Evolutionary conservation across 805 yeast genomes (phyloP), one percentile per base, ranked within the genome.

Genomic region (Saturnispora mendoncae): DNA sequence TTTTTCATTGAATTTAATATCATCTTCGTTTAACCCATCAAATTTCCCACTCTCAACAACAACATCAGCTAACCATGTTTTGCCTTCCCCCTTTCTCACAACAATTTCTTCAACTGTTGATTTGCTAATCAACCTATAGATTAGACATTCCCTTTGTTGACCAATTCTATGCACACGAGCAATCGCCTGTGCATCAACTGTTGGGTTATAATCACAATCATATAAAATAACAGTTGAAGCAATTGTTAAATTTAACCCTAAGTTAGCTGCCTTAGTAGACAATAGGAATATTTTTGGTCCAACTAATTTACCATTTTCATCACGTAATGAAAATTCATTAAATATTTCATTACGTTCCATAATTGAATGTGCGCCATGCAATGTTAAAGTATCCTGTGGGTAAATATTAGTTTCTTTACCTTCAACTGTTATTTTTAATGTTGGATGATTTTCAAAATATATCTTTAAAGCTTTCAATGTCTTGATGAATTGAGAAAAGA

Each of bases 191-290:
- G 87, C 65, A 61, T 90, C 97, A 47, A 86, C 94, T 55, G 90
- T 97, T 0, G 97, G 98, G 54, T 90, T 90, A 95, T 97, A 90
- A 56, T 90, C 98, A 43, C 86, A 82, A 54, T 90, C 98, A 55
- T 85, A 87, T 9, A 90, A 53, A 3, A 90, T 74, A 1, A 92
- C 97, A 2, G 94, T 80, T 49, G 92, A 97, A 0, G 97, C 95
- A 0, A 81, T 77, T 0, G 80, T 74, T 42, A 90, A 66, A 54
- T 90, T 90, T 33, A 90, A 76, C 4, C 98, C 98, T 25, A 90
- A 69, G 0, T 97, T 97, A 8, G 97, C 98, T 1, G 97, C 90
- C 47, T 97, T 69, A 0, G 98, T 92, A 12, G 94, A 82, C 12
- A 92, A 66, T 39, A 92, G 59, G 49, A 90, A 90, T 1, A 87